Conservation (phyloP, 805 yeast genomes). For the Tetrapisispora phaffii region DNA sequence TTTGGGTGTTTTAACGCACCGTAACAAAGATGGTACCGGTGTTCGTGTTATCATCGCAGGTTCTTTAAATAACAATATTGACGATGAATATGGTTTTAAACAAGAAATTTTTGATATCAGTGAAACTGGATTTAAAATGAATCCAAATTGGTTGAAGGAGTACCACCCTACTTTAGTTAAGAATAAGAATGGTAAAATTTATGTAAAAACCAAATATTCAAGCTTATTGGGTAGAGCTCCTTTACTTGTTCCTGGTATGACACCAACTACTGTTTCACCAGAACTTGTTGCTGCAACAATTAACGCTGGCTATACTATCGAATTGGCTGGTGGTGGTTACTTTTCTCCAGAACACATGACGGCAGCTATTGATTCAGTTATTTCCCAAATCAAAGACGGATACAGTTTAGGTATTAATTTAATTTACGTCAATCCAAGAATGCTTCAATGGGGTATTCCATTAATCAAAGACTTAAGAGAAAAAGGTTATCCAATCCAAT, state of each 20-base stretch:
- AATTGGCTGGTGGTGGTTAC: slow-evolving; percentile 98
- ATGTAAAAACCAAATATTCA: slow-evolving; percentile 89
- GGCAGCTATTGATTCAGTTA: slow-evolving; percentile 65
- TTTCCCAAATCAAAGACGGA: slow-evolving; percentile 65
- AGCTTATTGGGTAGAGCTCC: slow-evolving; percentile 91
- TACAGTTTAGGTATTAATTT: slow-evolving; percentile 85
- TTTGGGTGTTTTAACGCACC: slow-evolving; percentile 88
- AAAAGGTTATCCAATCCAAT: slow-evolving; percentile 91
- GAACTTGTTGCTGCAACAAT: slow-evolving; percentile 89
- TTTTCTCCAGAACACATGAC: slow-evolving; percentile 65
- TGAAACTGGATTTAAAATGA: slow-evolving; percentile 57
- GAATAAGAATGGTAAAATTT: slow-evolving; percentile 62
- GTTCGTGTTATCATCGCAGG: slow-evolving; percentile 91
- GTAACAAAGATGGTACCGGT: slow-evolving; percentile 98
- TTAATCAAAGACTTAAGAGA: slow-evolving; percentile 80
- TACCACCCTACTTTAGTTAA: slow-evolving; percentile 78
- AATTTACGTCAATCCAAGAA: slow-evolving; percentile 92
- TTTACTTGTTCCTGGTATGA: slow-evolving; percentile 97
- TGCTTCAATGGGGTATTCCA: slow-evolving; percentile 99
- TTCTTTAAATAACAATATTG: slow-evolving; percentile 59
- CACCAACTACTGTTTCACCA: slow-evolving; percentile 94
- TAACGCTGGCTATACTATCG: slow-evolving; percentile 95
- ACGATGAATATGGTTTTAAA: slow-evolving; percentile 89
- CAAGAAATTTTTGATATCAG: slow-evolving; percentile 82
- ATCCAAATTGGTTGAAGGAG: slow-evolving; percentile 85